A percentile compares a stretch with the other conserved stretches of the same genome.
phyloP scores from a whole-genome alignment of 2,329 filamentous ascomycete species.

The Hymenoscyphus salicellus region DNA sequence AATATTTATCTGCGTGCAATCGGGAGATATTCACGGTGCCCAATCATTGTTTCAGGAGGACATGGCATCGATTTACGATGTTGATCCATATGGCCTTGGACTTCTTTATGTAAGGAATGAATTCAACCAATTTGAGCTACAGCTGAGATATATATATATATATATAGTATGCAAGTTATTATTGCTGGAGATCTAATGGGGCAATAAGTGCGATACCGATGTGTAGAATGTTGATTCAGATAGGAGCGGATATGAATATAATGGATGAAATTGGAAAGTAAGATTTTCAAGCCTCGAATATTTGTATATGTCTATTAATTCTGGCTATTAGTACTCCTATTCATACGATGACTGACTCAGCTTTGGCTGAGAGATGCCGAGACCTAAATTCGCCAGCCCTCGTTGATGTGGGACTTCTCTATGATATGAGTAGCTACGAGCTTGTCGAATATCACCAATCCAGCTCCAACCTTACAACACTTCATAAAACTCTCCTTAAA shows the following conservation, averaged over 20 bases:
- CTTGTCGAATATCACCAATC: background rate
- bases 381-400: background rate
- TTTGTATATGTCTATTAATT: background rate
- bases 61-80: slow-evolving; percentile 15
- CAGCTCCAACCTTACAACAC: background rate
- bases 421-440: background rate
- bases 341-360: background rate
- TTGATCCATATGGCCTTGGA: slow-evolving; percentile 15
- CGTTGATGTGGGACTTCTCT: background rate
- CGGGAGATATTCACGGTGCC: background rate
- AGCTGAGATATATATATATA: background rate
- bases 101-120: slow-evolving; percentile 9
- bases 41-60: slow-evolving; percentile 9
- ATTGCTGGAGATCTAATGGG: background rate
- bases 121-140: background rate
- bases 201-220: background rate
- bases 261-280: background rate
- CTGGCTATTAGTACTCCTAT: background rate
- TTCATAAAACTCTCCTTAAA: background rate
- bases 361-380: background rate
- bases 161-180: slow-evolving; percentile 4
- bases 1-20: no score
- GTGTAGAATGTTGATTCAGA: slow-evolving; percentile 1
- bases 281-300: background rate
- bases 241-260: background rate